These are phyloP conservation scores for Yamadazyma insecticola DNA, from an alignment of 805 yeast species.

Conservation along the genomic window DNA sequence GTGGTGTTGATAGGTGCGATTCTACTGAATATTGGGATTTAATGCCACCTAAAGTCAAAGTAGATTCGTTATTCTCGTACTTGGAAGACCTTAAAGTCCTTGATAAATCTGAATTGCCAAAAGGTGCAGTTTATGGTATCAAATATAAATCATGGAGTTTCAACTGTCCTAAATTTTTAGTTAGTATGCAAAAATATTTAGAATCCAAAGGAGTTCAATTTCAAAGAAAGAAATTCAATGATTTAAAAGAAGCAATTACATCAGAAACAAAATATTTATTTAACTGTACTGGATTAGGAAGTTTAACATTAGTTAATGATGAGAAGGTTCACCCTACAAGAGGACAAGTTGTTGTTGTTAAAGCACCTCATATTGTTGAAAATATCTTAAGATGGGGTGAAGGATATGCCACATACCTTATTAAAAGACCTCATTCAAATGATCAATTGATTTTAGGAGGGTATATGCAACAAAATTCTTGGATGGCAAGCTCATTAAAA, in stretches of 20 bases:
- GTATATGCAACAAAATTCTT: slow-evolving; percentile 57
- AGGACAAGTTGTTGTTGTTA: slow-evolving; percentile 74
- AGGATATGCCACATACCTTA: slow-evolving; percentile 55
- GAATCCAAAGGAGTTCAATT: slow-evolving; percentile 48
- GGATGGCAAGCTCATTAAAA: slow-evolving; percentile 58
- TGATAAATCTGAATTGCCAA: slow-evolving; percentile 37
- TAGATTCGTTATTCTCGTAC: slow-evolving; percentile 44
- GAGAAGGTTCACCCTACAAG: slow-evolving; percentile 62
- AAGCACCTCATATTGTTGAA: slow-evolving; percentile 62
- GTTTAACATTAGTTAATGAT: slow-evolving; percentile 57
- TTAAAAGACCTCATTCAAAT: slow-evolving; percentile 64
- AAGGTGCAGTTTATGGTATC: slow-evolving; percentile 54
- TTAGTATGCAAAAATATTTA: slow-evolving; percentile 43
- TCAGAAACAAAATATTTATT: slow-evolving; percentile 45
- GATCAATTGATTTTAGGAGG: slow-evolving; percentile 76
- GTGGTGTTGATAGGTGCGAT: slow-evolving; percentile 53
- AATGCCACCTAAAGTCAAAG: slow-evolving; percentile 42
- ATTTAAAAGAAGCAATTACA: slow-evolving; percentile 53
- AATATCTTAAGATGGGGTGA: slow-evolving; percentile 61
- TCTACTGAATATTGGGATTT: slow-evolving; percentile 59
- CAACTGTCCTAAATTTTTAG: slow-evolving; percentile 62
- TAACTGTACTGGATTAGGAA: slow-evolving; percentile 78
- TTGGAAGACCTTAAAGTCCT: slow-evolving; percentile 43
- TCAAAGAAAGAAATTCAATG: slow-evolving; percentile 40
- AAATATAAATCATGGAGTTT: slow-evolving; percentile 61